Conservation (phyloP, 495 filamentous ascomycete species). For the Cryomyces minteri region DNA sequence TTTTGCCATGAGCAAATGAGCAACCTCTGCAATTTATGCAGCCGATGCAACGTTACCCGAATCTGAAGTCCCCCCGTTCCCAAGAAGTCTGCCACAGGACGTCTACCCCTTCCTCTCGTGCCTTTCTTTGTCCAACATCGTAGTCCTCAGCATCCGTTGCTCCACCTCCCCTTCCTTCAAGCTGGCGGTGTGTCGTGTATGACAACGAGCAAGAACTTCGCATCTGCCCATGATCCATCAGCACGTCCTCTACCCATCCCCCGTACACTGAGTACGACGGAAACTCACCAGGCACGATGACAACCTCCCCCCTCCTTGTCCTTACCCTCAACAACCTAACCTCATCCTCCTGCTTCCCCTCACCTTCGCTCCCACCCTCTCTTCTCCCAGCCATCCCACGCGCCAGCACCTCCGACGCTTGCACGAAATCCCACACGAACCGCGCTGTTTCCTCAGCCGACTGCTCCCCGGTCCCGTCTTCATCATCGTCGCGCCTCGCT, state of each 20-base stretch:
- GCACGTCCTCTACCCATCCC: not conserved
- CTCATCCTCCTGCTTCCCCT: constrained; percentile 46
- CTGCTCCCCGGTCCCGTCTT: constrained; percentile 17
- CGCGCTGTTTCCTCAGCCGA: constrained; percentile 37
- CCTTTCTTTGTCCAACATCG: too few species aligned
- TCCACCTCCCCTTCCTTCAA: too few species aligned
- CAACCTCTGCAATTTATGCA: too few species aligned
- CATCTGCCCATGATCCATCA: constrained; percentile 23
- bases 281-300: constrained; percentile 51
- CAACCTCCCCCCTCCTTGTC: constrained; percentile 75
- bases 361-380: too few species aligned
- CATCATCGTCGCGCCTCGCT: constrained; percentile 7
- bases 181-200: constrained; percentile 54
- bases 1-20: too few species aligned
- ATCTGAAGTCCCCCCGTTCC: too few species aligned
- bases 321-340: constrained; percentile 62
- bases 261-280: not conserved
- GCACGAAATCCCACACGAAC: constrained; percentile 42
- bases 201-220: constrained; percentile 62
- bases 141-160: too few species aligned
- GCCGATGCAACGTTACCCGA: too few species aligned
- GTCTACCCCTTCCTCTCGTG: too few species aligned
- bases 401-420: constrained; percentile 33
- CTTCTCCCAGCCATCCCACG: constrained; percentile 31
- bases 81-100: too few species aligned